Conservation (phyloP, 371 early-diverging fungal species). For the Paramicrosporidium saccamoebae region DNA sequence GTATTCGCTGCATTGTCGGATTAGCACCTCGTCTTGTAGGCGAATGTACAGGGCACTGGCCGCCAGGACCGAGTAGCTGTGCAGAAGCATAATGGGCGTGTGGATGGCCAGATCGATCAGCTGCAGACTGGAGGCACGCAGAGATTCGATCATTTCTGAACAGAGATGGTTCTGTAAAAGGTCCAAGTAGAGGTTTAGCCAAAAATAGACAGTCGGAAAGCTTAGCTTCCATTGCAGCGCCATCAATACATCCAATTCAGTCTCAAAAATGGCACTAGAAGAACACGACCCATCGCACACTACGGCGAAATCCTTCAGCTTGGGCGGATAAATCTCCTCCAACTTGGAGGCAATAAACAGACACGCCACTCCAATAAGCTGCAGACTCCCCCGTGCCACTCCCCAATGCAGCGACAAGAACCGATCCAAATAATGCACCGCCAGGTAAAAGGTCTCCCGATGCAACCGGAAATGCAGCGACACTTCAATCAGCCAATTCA, state of each 20-base stretch:
- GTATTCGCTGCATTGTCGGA: no score
- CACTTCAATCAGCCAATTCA: slow-evolving; percentile 10
- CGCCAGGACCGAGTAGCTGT: no score
- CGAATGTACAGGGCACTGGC: no score
- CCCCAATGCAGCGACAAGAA: slow-evolving; percentile 3
- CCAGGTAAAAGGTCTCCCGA: slow-evolving; percentile 7
- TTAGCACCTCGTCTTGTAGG: no score
- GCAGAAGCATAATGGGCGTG: no score
- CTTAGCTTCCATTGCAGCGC: slow-evolving; percentile 6
- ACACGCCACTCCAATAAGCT: slow-evolving; percentile 8
- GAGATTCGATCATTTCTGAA: no score
- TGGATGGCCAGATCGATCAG: no score
- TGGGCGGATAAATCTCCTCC: slow-evolving; percentile 6
- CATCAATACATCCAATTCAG: slow-evolving; percentile 6
- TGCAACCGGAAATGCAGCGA: slow-evolving; percentile 8
- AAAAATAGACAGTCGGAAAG: slow-evolving; percentile 5
- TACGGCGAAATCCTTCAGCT: slow-evolving; percentile 6
- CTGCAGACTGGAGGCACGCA: no score
- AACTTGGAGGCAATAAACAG: slow-evolving; percentile 8
- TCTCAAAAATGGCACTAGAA: slow-evolving; percentile 4
- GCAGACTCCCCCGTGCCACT: slow-evolving; percentile 6
- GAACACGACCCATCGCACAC: slow-evolving; percentile 7
- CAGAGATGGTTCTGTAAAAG: no score
- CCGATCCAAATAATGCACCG: slow-evolving; percentile 7
- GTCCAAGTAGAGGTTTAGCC: slow-evolving; percentile 5